Base-by-base conservation (phyloP, 2,329 filamentous ascomycete genomes). In the Sarocladium brachiariae region DNA sequence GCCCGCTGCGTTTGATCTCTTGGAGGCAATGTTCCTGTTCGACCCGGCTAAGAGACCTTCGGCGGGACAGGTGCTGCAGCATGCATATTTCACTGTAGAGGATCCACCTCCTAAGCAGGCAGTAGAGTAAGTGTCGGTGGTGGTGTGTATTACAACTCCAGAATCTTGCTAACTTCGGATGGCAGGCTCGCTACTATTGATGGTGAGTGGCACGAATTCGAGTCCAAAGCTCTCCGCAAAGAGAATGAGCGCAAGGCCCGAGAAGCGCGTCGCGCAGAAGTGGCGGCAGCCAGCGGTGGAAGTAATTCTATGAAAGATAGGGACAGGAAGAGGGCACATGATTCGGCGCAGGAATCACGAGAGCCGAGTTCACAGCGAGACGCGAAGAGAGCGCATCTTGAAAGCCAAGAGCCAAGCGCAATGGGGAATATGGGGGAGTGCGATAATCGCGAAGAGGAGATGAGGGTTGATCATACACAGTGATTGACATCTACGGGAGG, bases 121-220 rank as follows among this genome's bases (percentile, higher is more conserved):
- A 35, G 74, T 84, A 56, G 91, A 96, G 83, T 91, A 78, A 70
- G 85, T 81, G 53, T 23, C 11, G 4, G 8, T 8, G 4, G 39
- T 13, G 14, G 9, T 13, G 9, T n/a, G 14, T 13, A 25, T 11
- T 33, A 18, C 25, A 37, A 11, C 21, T 30, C 25, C 54, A 38
- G 65, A 72, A 61, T 73, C 62, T 57, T 53, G 60, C 49, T 23
- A 45, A 45, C 18, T 11, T 4, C 4, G 33, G 33, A 11, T 10
- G 18, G 41, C 55, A 88, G 87, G 61, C 78, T 99, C 47, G 83
- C 85, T 53, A 74, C 84, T 46, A 77, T 99, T 25, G 82, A 93
- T 59, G 93, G 93, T 19, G 93, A 99, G 60, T 99, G 93, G 93
- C 93, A 99, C 64, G 93, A 99, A 65, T 96, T 97, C 61, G 93